These are phyloP conservation scores for Catharanthus roseus DNA, from an alignment of 257 asterid genomes.

Conservation along the genomic window DNA sequence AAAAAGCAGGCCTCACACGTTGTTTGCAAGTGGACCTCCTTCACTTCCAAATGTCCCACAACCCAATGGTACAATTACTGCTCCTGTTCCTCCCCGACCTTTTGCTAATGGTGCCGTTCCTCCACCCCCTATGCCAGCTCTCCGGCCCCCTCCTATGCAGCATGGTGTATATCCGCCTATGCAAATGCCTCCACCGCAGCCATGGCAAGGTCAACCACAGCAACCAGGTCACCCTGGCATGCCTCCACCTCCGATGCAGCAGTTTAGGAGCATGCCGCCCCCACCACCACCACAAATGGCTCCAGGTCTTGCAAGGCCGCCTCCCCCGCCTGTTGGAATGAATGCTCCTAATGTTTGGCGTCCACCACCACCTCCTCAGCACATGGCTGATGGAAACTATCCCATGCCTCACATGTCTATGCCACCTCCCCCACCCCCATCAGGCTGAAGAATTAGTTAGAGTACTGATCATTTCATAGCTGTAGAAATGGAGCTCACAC, in stretches of 20 bases:
- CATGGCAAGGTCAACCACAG: conserved; percentile 76
- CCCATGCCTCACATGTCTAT: conserved; percentile 48
- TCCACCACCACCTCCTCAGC: conserved; percentile 86
- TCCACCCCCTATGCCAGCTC: conserved; percentile 51
- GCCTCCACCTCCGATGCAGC: conserved; percentile 64
- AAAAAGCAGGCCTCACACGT: conserved; percentile 83
- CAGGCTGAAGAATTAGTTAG: not conserved
- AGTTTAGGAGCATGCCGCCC: conserved; percentile 73
- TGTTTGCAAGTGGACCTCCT: conserved; percentile 98
- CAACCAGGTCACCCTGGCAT: conserved; percentile 41
- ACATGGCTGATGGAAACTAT: conserved; percentile 42
- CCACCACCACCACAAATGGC: conserved; percentile 62
- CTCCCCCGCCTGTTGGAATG: conserved; percentile 70
- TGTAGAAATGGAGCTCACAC: not conserved
- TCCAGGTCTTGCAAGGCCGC: conserved; percentile 52
- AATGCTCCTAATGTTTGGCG: conserved; percentile 62
- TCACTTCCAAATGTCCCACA: conserved; percentile 39
- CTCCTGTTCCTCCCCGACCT: conserved; percentile 56
- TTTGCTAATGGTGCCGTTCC: conserved; percentile 62
- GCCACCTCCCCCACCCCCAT: conserved; percentile 48
- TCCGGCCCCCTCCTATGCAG: conserved; percentile 64
- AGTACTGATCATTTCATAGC: not conserved
- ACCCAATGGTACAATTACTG: conserved; percentile 42
- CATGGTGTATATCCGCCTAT: conserved; percentile 42
- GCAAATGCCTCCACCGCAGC: conserved; percentile 52